Evolutionary conservation across 805 yeast species (phyloP).

Genomic region (Ogataea neopini): DNA sequence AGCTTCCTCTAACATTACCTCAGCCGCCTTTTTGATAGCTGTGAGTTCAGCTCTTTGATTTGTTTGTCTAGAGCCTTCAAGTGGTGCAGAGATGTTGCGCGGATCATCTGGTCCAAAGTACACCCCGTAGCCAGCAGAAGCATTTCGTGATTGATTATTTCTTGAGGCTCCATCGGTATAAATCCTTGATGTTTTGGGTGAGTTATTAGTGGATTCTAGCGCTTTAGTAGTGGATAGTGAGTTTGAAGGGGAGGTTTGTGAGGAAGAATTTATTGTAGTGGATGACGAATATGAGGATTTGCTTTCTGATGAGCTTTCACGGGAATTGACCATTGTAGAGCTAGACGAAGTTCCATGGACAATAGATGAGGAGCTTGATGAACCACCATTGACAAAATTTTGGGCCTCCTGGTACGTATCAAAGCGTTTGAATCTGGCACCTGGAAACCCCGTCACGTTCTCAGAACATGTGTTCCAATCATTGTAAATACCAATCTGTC

Average conservation of each 20-base stretch:
- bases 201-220: no score
- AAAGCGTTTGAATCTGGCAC: slow-evolving; percentile 62
- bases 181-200: slow-evolving; percentile 28
- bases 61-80: slow-evolving; percentile 55
- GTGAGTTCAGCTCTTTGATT: slow-evolving; percentile 80
- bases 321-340: no score
- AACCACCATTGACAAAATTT: slow-evolving; percentile 35
- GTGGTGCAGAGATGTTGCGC: slow-evolving; percentile 55
- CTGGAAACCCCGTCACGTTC: slow-evolving; percentile 55
- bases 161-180: slow-evolving; percentile 82
- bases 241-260: no score
- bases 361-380: neutral
- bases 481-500: slow-evolving; percentile 54
- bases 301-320: no score
- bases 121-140: slow-evolving; percentile 73
- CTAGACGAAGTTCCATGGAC: no score
- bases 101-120: slow-evolving; percentile 59
- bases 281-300: neutral
- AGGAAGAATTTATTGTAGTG: no score
- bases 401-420: slow-evolving; percentile 48
- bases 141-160: slow-evolving; percentile 50
- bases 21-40: slow-evolving; percentile 63
- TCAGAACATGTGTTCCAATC: slow-evolving; percentile 59
- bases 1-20: slow-evolving; percentile 38
- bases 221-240: no score